Evolutionary conservation across 2,329 filamentous ascomycete species (phyloP).

Genomic region (Passalora sequoiae): DNA sequence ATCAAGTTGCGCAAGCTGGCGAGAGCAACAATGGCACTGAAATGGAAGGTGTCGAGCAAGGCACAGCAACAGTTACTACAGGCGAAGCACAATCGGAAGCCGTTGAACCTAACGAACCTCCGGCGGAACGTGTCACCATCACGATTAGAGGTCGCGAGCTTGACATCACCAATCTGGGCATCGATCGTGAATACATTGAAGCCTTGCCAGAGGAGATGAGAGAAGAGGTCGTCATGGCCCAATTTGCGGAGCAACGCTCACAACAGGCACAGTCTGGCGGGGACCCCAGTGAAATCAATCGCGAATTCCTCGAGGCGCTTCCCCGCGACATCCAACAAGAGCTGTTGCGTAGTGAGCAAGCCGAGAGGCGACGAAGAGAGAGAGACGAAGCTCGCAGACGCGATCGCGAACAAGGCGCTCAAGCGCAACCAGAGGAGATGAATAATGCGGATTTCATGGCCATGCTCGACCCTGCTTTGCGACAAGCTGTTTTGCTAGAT

Average conservation of each 20-base stretch:
- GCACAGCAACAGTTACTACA: conserved; percentile 42
- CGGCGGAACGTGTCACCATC: conserved; percentile 61
- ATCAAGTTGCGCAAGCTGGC: conserved; percentile 26
- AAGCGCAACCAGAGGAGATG: conserved; percentile 68
- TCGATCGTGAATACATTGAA: conserved; percentile 89
- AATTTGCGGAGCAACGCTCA: conserved; percentile 75
- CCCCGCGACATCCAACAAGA: conserved; percentile 86
- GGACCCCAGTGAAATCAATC: conserved; percentile 77
- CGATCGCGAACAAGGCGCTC: conserved; percentile 43
- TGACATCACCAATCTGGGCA: conserved; percentile 90
- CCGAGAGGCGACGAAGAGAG: conserved; percentile 81
- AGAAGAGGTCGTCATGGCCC: conserved; percentile 91
- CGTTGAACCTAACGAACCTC: conserved; percentile 44
- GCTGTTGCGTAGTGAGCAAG: conserved; percentile 82
- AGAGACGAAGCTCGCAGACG: conserved; percentile 72
- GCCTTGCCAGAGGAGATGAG: conserved; percentile 96
- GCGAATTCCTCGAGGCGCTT: conserved; percentile 88
- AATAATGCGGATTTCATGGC: conserved; percentile 88
- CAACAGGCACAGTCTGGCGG: conserved; percentile 68
- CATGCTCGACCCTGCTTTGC: conserved; percentile 76
- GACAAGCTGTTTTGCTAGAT: conserved; percentile 83
- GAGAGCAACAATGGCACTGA: conserved; percentile 31
- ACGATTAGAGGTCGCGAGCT: conserved; percentile 80
- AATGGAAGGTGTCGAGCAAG: conserved; percentile 73
- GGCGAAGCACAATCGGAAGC: conserved; percentile 33